Conservation (phyloP, 2,329 filamentous ascomycete species). For the Boeremia exigua region DNA sequence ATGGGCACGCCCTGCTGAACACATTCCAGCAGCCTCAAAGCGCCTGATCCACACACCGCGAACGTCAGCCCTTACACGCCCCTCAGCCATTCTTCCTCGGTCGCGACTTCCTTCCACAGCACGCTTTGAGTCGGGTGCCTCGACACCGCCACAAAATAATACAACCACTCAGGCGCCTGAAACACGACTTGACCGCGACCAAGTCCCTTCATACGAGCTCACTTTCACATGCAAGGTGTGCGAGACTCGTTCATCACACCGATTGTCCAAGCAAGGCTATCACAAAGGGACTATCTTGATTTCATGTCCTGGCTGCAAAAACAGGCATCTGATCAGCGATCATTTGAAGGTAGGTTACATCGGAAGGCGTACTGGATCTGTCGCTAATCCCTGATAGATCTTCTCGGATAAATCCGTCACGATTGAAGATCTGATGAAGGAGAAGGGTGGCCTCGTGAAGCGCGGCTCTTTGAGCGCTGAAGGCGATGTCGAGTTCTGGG, state of each 20-base stretch:
- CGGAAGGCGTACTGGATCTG: neutral
- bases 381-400: conserved; percentile 54
- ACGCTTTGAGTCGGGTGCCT: conserved; percentile 37
- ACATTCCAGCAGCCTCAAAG: conserved; percentile 34
- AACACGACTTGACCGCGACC: conserved; percentile 46
- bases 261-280: conserved; percentile 92
- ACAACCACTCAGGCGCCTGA: conserved; percentile 39
- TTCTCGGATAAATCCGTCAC: conserved; percentile 75
- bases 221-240: conserved; percentile 95
- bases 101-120: conserved; percentile 16
- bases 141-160: conserved; percentile 26
- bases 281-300: conserved; percentile 89
- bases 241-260: conserved; percentile 77
- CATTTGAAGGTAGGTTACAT: conserved; percentile 67
- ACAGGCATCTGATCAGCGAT: conserved; percentile 90
- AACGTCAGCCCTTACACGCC: conserved; percentile 31
- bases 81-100: conserved; percentile 19
- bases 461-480: conserved; percentile 73
- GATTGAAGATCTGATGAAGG: conserved; percentile 76
- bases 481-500: conserved; percentile 93
- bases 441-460: conserved; percentile 77
- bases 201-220: conserved; percentile 77
- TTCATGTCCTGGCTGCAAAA: conserved; percentile 83
- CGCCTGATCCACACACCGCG: conserved; percentile 38
- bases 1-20: conserved; percentile 21